phyloP scores from a whole-genome alignment of 495 filamentous ascomycete species.

The Talaromyces proteolyticus region DNA sequence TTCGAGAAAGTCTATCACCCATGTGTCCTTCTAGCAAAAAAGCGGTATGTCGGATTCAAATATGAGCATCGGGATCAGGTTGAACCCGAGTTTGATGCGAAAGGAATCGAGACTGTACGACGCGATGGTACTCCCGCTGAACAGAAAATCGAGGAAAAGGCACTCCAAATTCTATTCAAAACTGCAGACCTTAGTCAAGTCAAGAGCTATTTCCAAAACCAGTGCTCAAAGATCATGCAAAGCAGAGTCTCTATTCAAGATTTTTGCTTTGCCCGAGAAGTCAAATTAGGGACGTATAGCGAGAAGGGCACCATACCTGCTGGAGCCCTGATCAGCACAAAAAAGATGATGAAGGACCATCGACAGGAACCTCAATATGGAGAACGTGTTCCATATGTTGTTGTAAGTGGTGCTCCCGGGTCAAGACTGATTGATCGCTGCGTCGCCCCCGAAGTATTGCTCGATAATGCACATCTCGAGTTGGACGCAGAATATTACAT shows the following conservation, averaged over 20 bases:
- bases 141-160: conserved; percentile 96
- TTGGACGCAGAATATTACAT: conserved; percentile 98
- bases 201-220: conserved; percentile 83
- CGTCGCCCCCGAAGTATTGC: conserved; percentile 77
- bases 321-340: conserved; percentile 80
- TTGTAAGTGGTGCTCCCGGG: conserved; percentile 81
- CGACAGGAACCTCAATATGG: conserved; percentile 90
- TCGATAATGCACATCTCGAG: conserved; percentile 67
- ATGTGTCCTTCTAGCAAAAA: conserved; percentile 90
- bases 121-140: conserved; percentile 92
- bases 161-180: conserved; percentile 81
- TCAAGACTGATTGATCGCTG: conserved; percentile 84
- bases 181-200: conserved; percentile 86
- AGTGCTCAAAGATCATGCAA: conserved; percentile 91
- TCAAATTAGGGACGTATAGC: conserved; percentile 86
- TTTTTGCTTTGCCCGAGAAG: conserved; percentile 90
- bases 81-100: conserved; percentile 92
- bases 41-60: conserved; percentile 97
- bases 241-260: conserved; percentile 87
- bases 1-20: conserved; percentile 98
- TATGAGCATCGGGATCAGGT: conserved; percentile 75
- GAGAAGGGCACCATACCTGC: conserved; percentile 73
- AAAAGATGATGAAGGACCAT: conserved; percentile 78
- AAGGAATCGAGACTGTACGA: conserved; percentile 95
- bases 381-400: conserved; percentile 91